phyloP scores from a whole-genome alignment of 441 rosid species.

The Croton setiger region DNA sequence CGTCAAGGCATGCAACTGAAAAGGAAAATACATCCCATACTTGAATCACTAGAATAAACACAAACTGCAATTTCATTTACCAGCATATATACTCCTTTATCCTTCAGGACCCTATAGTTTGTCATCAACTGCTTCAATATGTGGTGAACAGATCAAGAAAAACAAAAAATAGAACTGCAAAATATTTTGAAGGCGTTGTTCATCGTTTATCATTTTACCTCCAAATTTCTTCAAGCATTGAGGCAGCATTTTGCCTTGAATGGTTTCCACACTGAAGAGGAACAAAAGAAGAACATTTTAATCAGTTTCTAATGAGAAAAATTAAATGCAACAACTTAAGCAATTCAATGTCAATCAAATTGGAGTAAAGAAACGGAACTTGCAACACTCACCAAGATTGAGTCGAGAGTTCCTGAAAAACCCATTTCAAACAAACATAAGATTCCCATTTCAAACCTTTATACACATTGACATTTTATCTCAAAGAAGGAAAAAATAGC shows the following conservation, averaged over 20 bases:
- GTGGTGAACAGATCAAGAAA: constrained; percentile 65
- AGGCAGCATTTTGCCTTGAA: constrained; percentile 55
- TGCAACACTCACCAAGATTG: constrained; percentile 61
- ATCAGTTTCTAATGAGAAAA: constrained; percentile 6
- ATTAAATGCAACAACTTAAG: constrained; percentile 5
- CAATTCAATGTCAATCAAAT: background rate
- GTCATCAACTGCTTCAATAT: constrained; percentile 89
- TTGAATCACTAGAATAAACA: background rate
- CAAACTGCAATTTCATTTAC: constrained; percentile 31
- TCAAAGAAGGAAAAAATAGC: background rate
- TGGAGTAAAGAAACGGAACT: background rate
- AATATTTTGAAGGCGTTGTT: constrained; percentile 13
- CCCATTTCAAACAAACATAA: constrained; percentile 20
- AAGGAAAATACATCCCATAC: constrained; percentile 10
- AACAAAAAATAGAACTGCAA: constrained; percentile 20
- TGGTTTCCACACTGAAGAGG: constrained; percentile 61
- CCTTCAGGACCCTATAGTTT: constrained; percentile 96
- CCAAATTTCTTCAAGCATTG: constrained; percentile 76
- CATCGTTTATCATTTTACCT: constrained; percentile 41
- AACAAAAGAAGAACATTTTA: background rate
- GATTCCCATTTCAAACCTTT: background rate
- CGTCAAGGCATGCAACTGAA: constrained; percentile 10
- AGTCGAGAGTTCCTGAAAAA: constrained; percentile 77
- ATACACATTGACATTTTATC: background rate
- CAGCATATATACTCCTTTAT: constrained; percentile 79